Percentiles rank a stretch among this genome's conserved stretches.
phyloP scores from a whole-genome alignment of 352 stramenopile species.

The Globisporangium canariense region DNA sequence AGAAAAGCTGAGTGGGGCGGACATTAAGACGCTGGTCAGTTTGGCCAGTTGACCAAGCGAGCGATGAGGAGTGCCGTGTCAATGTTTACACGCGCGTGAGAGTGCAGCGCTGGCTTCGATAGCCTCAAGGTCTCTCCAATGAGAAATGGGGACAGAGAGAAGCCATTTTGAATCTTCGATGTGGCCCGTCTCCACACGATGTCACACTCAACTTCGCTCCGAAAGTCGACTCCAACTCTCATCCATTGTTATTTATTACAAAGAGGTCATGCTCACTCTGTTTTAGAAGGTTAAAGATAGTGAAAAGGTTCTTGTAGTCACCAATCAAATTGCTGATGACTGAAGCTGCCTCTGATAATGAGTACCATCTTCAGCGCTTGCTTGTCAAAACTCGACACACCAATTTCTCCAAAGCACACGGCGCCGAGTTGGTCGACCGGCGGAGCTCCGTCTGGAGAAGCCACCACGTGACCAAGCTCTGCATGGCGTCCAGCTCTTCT shows the following conservation, averaged over 20 bases:
- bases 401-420: no score
- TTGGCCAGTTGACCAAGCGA: background rate
- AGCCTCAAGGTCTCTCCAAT: background rate
- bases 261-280: background rate
- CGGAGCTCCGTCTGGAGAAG: no score
- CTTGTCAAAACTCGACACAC: no score
- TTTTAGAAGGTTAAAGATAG: no score
- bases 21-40: no score
- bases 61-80: background rate
- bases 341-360: background rate
- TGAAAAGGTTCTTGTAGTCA: no score
- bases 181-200: background rate
- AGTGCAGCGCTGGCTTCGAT: background rate
- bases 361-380: background rate
- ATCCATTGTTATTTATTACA: background rate
- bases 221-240: background rate
- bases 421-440: no score
- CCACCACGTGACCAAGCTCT: no score
- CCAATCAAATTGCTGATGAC: no score
- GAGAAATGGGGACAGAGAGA: background rate
- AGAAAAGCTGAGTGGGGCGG: background rate
- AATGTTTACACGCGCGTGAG: background rate
- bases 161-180: slow-evolving; percentile 18
- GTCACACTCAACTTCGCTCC: background rate
- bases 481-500: background rate